phyloP scores from a whole-genome alignment of 2,329 filamentous ascomycete genomes.

The Mollisia scopiformis region DNA sequence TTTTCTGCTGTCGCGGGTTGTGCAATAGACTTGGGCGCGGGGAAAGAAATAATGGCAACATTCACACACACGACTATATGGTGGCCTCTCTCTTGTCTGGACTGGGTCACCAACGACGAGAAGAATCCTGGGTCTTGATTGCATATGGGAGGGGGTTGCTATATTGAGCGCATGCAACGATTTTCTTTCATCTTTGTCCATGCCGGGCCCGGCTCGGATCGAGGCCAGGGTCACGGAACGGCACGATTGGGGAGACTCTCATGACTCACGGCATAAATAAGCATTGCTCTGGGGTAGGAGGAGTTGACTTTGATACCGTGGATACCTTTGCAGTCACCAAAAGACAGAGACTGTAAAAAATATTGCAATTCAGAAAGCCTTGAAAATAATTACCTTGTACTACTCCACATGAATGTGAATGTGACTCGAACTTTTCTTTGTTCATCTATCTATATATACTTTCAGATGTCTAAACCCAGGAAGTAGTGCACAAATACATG shows the following conservation, averaged over 20 bases:
- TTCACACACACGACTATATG: too few species aligned
- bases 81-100: too few species aligned
- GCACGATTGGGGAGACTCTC: conserved; percentile 1
- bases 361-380: not conserved
- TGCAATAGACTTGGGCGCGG: conserved; percentile 19
- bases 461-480: too few species aligned
- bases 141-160: conserved; percentile 25
- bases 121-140: conserved; percentile 13
- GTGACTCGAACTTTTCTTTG: too few species aligned
- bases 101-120: conserved; percentile 5
- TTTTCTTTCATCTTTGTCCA: conserved; percentile 5
- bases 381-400: not conserved
- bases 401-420: too few species aligned
- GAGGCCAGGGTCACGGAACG: conserved; percentile 1
- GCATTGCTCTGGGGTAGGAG: conserved; percentile 30
- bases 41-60: conserved; percentile 9
- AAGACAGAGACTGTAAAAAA: conserved; percentile 11
- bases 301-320: conserved; percentile 31
- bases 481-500: not conserved
- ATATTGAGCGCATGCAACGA: conserved; percentile 15
- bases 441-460: too few species aligned
- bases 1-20: conserved; percentile 10
- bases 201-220: not conserved
- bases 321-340: conserved; percentile 19
- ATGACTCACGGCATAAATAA: conserved; percentile 18